phyloP scores from a whole-genome alignment of 2,329 filamentous ascomycete species.

The Cordyceps farinosa region DNA sequence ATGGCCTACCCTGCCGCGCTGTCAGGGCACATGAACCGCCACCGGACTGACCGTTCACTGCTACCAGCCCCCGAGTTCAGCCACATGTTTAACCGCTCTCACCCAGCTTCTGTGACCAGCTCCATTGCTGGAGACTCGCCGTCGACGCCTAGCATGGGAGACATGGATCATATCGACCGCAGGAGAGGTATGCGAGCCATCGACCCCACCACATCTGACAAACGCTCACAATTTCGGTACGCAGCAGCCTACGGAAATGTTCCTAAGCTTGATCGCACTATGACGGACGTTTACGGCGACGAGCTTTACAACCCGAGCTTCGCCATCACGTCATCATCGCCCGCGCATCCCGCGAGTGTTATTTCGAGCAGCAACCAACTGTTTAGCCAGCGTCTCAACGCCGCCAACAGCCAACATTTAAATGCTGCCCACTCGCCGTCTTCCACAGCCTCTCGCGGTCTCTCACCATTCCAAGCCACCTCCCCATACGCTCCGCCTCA shows the following conservation, averaged over 20 bases:
- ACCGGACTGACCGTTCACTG: slow-evolving; percentile 40
- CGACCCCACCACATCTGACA: slow-evolving; percentile 13
- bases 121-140: slow-evolving; percentile 57
- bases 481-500: slow-evolving; percentile 56
- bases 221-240: slow-evolving; percentile 59
- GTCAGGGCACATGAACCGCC: slow-evolving; percentile 34
- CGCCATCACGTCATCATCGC: slow-evolving; percentile 54
- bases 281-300: slow-evolving; percentile 81
- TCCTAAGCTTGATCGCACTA: slow-evolving; percentile 79
- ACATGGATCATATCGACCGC: slow-evolving; percentile 47
- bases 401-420: slow-evolving; percentile 71
- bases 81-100: slow-evolving; percentile 41
- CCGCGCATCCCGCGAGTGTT: slow-evolving; percentile 43
- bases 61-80: slow-evolving; percentile 46
- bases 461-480: slow-evolving; percentile 76
- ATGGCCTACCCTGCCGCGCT: slow-evolving; percentile 41
- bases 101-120: slow-evolving; percentile 55
- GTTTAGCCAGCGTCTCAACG: slow-evolving; percentile 73
- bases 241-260: slow-evolving; percentile 55
- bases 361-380: slow-evolving; percentile 54
- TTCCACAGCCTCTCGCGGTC: slow-evolving; percentile 54
- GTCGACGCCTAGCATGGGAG: slow-evolving; percentile 50
- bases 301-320: slow-evolving; percentile 76
- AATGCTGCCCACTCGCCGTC: slow-evolving; percentile 53
- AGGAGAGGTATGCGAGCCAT: slow-evolving; percentile 49